These are phyloP conservation scores for Cardamine occulta DNA, from an alignment of 345 rosid genomes.

Conservation along the genomic window DNA sequence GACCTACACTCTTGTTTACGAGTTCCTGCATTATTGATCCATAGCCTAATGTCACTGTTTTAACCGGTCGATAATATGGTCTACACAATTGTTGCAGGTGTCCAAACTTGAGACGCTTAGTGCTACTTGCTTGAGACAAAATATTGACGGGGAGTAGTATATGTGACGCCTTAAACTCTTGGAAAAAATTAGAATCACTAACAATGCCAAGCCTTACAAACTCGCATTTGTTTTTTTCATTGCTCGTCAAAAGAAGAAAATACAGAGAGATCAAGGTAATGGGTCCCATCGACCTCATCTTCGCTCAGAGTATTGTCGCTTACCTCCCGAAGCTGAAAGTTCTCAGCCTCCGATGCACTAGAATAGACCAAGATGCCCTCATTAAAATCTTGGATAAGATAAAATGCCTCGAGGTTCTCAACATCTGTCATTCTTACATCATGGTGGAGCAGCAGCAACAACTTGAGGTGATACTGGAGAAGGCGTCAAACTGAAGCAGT, in stretches of 20 bases:
- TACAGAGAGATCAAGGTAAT: conserved; percentile 60
- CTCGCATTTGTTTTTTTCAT: conserved; percentile 51
- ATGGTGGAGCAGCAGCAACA: conserved; percentile 41
- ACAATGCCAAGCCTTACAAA: conserved; percentile 70
- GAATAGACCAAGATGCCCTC: conserved; percentile 53
- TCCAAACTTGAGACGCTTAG: conserved; percentile 61
- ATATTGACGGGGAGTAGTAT: conserved; percentile 54
- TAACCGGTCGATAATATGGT: background rate
- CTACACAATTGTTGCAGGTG: conserved; percentile 49
- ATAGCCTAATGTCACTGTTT: background rate
- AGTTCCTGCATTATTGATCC: too few relatives aligned
- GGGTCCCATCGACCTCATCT: conserved; percentile 55
- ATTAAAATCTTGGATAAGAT: conserved; percentile 53
- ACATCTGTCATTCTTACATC: conserved; percentile 69
- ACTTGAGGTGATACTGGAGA: conserved; percentile 50
- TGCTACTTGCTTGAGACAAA: conserved; percentile 77
- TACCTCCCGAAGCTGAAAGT: conserved; percentile 53
- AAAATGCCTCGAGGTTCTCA: conserved; percentile 62
- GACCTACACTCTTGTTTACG: too few relatives aligned
- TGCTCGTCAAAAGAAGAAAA: conserved; percentile 49
- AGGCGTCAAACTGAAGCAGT: conserved; percentile 57
- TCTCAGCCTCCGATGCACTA: conserved; percentile 65
- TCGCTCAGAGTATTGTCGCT: conserved; percentile 41
- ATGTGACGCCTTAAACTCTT: conserved; percentile 54
- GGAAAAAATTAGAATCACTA: conserved; percentile 66